These are phyloP conservation scores for Colletotrichum endophyticum DNA, from an alignment of 2,329 filamentous ascomycete genomes.

Conservation along the genomic window DNA sequence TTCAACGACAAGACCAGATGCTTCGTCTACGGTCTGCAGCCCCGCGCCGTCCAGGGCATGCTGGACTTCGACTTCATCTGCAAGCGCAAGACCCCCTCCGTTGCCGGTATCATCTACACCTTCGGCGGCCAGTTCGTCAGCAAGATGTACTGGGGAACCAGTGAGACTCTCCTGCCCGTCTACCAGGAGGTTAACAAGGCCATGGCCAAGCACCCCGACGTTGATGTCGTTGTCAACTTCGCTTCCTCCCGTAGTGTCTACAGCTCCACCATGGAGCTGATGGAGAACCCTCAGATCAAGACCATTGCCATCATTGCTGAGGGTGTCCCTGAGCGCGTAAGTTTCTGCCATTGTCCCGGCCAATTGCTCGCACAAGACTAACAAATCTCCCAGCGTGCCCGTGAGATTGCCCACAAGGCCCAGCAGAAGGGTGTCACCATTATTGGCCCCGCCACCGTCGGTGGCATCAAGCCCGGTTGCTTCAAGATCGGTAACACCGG, in stretches of 20 bases:
- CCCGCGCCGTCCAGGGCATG: slow-evolving; percentile 89
- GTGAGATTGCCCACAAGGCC: slow-evolving; percentile 96
- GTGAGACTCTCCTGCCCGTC: slow-evolving; percentile 96
- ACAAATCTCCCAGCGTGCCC: slow-evolving; percentile 71
- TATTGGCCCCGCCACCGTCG: slow-evolving; percentile 96
- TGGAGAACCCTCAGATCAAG: slow-evolving; percentile 96
- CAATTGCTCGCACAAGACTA: slow-evolving; percentile 9
- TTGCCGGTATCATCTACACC: slow-evolving; percentile 99
- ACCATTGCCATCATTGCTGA: slow-evolving; percentile 99
- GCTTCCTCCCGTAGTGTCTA: slow-evolving; percentile 98
- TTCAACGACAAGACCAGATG: slow-evolving; percentile 99
- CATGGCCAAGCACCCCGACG: slow-evolving; percentile 93
- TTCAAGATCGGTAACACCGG: slow-evolving; percentile 99
- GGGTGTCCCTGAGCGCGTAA: slow-evolving; percentile 96
- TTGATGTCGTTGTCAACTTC: slow-evolving; percentile 99
- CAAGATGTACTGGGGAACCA: slow-evolving; percentile 99
- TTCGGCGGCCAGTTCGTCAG: slow-evolving; percentile 99
- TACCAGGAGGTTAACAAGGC: slow-evolving; percentile 96
- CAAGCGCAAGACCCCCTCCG: slow-evolving; percentile 95
- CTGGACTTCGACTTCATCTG: slow-evolving; percentile 99
- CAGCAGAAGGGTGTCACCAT: slow-evolving; percentile 99
- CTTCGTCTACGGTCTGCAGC: slow-evolving; percentile 99
- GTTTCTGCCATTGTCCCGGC: slow-evolving; percentile 34
- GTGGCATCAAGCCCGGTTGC: slow-evolving; percentile 98
- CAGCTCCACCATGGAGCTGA: slow-evolving; percentile 97